Evolutionary conservation across 768 basidiomycete genomes (phyloP).

Genomic region (Suillus tomentosus): DNA sequence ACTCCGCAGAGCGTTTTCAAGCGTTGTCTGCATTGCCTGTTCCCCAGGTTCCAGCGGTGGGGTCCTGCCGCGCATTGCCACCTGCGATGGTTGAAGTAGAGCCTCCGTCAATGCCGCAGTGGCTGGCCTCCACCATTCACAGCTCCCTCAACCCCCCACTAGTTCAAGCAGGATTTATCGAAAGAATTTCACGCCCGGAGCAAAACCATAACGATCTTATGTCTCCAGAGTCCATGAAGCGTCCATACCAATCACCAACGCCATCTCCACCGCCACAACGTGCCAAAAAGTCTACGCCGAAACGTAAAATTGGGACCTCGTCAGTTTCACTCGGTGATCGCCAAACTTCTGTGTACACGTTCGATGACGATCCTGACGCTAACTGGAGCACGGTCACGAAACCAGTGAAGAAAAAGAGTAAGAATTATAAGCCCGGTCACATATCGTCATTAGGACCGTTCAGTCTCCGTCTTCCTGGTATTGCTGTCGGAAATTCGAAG

Average conservation of each 20-base stretch:
- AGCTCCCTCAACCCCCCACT: not conserved
- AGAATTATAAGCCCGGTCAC: slow-evolving; percentile 4
- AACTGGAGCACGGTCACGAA: slow-evolving; percentile 13
- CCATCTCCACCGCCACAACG: slow-evolving; percentile 12
- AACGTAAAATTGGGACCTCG: not conserved
- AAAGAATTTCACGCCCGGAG: slow-evolving; percentile 6
- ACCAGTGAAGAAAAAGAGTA: slow-evolving; percentile 9
- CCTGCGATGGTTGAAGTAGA: not conserved
- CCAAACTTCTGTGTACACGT: slow-evolving; percentile 21
- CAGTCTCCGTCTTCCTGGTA: slow-evolving; percentile 24
- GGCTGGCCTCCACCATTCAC: slow-evolving; percentile 12
- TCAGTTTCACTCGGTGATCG: not conserved
- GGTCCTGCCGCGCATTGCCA: not conserved
- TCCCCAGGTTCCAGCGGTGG: not conserved
- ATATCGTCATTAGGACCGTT: slow-evolving; percentile 25
- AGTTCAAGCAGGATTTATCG: not conserved
- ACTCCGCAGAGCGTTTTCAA: not conserved
- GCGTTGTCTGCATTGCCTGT: not conserved
- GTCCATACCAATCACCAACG: not conserved
- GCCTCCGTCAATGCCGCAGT: slow-evolving; percentile 9
- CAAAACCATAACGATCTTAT: not conserved
- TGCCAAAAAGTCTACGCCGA: slow-evolving; percentile 8
- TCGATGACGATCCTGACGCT: slow-evolving; percentile 26
- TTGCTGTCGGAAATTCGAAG: not conserved
- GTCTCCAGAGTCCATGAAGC: not conserved